A percentile compares a stretch with the other conserved stretches of the same genome.
These are phyloP conservation scores for Aquanectria penicillioides DNA, from an alignment of 2,329 filamentous ascomycete genomes.

Conservation along the genomic window DNA sequence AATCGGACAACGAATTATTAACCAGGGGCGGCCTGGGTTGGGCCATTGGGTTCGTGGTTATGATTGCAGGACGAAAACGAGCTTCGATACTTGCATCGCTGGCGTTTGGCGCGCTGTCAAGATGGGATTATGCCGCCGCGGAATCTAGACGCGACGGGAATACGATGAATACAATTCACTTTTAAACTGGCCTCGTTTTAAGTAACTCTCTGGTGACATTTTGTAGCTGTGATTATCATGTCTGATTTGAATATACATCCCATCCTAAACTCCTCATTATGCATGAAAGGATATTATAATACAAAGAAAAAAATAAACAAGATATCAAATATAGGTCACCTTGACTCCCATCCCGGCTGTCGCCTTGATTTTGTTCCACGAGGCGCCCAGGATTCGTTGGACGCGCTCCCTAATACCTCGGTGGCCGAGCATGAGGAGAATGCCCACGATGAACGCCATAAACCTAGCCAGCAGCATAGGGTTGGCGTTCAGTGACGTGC, in stretches of 20 bases:
- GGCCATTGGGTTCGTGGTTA: constrained; percentile 42
- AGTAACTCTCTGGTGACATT: constrained; percentile 23
- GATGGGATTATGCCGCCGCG: constrained; percentile 21
- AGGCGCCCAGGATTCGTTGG: constrained; percentile 71
- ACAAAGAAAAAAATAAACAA: constrained; percentile 33
- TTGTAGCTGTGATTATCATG: constrained; percentile 29
- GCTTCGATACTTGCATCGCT: constrained; percentile 32
- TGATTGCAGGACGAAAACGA: constrained; percentile 24
- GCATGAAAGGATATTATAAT: constrained; percentile 37
- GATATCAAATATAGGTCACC: constrained; percentile 86
- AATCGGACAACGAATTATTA: constrained; percentile 69
- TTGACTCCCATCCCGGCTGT: constrained; percentile 98
- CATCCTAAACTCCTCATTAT: constrained; percentile 43
- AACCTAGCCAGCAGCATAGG: constrained; percentile 68
- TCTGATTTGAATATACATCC: constrained; percentile 28
- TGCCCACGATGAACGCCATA: constrained; percentile 81
- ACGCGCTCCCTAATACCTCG: constrained; percentile 80
- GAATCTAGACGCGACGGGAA: constrained; percentile 25
- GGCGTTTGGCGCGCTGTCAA: constrained; percentile 36
- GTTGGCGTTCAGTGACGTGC: constrained; percentile 62
- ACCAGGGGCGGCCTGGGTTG: constrained; percentile 60
- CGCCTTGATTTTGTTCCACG: constrained; percentile 83
- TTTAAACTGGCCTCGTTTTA: constrained; percentile 16
- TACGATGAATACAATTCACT: constrained; percentile 12
- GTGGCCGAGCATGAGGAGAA: constrained; percentile 80